Conservation (phyloP, 495 filamentous ascomycete species). For the Penicillium bovifimosum region DNA sequence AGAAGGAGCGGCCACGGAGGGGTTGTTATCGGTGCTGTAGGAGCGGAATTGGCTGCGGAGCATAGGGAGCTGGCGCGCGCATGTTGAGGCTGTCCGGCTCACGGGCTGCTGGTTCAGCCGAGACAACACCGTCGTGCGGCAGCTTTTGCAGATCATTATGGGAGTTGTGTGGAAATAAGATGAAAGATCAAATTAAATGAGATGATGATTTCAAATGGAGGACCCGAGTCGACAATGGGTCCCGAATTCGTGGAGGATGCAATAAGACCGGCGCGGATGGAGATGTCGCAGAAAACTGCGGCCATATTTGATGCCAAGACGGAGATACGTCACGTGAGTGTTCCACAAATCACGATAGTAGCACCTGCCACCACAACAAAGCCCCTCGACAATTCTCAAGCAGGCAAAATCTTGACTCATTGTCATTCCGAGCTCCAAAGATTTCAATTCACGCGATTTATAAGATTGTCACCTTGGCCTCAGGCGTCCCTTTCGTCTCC, state of each 20-base stretch:
- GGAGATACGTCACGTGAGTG: constrained; percentile 36
- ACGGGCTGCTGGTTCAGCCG: constrained; percentile 33
- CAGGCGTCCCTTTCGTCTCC: background rate
- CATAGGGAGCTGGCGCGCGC: constrained; percentile 24
- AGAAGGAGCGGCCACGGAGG: constrained; percentile 42
- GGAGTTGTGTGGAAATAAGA: background rate
- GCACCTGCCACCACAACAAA: no score
- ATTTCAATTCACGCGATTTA: background rate
- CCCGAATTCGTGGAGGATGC: constrained; percentile 4
- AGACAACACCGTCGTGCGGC: constrained; percentile 39
- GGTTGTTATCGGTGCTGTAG: constrained; percentile 36
- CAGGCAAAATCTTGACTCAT: no score
- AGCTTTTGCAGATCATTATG: constrained; percentile 48
- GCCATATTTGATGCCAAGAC: constrained; percentile 43
- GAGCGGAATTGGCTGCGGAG: constrained; percentile 33
- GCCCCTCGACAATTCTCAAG: no score
- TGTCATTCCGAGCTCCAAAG: no score
- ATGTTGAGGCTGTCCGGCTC: constrained; percentile 27
- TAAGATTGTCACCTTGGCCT: background rate
- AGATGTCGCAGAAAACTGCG: constrained; percentile 36
- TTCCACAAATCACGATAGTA: no score
- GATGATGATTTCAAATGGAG: background rate
- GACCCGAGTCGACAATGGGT: background rate
- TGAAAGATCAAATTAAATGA: no score
- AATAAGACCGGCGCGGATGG: constrained; percentile 11